A percentile compares a stretch with the other conserved stretches of the same genome.
These are phyloP conservation scores for Umbilicus rupestris DNA, from an alignment of 164 flowering plant genomes.

Conservation along the genomic window DNA sequence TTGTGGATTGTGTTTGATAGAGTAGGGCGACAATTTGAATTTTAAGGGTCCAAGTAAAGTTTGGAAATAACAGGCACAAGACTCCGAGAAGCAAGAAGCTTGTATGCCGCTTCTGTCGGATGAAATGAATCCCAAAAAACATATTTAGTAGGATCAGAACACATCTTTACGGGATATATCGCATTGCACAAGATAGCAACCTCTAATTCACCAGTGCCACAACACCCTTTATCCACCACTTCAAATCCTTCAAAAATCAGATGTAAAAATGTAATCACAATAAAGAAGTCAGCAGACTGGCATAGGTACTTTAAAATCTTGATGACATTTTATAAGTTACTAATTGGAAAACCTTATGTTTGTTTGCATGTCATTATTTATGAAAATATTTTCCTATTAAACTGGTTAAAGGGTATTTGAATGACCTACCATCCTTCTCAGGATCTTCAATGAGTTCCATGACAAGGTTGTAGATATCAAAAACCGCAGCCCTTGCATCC, in stretches of 20 bases:
- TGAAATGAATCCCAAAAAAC: constrained; percentile 30
- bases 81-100: constrained; percentile 12
- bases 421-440: background rate
- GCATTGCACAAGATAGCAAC: constrained; percentile 8
- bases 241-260: constrained; percentile 15
- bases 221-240: constrained; percentile 19
- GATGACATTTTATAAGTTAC: too few relatives aligned
- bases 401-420: background rate
- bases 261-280: background rate
- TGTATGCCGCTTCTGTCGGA: constrained; percentile 31
- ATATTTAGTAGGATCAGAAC: constrained; percentile 14
- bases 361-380: too few relatives aligned
- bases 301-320: too few relatives aligned
- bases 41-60: constrained; percentile 1
- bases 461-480: constrained; percentile 26
- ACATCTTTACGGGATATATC: background rate
- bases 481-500: constrained; percentile 20
- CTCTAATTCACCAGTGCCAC: constrained; percentile 26
- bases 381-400: background rate
- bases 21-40: too few relatives aligned
- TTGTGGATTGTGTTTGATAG: too few relatives aligned
- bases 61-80: background rate
- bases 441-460: background rate
- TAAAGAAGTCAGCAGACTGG: background rate
- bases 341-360: too few relatives aligned